A percentile compares a stretch with the other conserved stretches of the same genome.
phyloP scores from a whole-genome alignment of 768 basidiomycete genomes.

The Clitopilus passeckerianus region DNA sequence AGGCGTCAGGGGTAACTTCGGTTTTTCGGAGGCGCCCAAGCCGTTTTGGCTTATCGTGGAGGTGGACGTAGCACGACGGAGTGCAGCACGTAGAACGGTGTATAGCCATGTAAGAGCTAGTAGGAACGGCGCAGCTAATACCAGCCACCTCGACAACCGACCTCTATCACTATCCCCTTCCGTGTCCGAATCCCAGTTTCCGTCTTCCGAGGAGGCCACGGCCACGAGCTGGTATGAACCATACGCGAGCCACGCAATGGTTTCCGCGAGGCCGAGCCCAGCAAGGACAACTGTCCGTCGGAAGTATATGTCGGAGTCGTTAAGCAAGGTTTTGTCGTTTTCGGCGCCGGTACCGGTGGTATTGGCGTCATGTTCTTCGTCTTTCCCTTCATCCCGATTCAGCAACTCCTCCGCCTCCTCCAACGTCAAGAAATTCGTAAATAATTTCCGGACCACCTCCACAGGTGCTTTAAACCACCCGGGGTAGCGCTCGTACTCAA shows the following conservation, averaged over 20 bases:
- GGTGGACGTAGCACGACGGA: constrained; percentile 34
- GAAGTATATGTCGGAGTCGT: constrained; percentile 31
- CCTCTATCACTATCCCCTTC: background rate
- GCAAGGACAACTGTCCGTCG: constrained; percentile 61
- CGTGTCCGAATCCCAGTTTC: background rate
- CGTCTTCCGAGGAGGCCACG: constrained; percentile 10
- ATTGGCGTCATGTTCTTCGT: constrained; percentile 15
- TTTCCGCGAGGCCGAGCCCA: constrained; percentile 49
- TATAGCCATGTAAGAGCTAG: constrained; percentile 63
- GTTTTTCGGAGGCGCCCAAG: background rate
- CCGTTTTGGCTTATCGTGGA: background rate
- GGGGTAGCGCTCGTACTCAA: background rate
- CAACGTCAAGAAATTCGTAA: constrained; percentile 42
- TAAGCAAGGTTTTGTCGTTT: constrained; percentile 14
- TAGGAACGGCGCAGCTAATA: constrained; percentile 35
- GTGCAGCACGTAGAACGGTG: constrained; percentile 49
- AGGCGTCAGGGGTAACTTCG: background rate
- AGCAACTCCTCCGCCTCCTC: constrained; percentile 50
- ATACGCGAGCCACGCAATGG: constrained; percentile 53
- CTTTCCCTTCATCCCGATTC: constrained; percentile 16
- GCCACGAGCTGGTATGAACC: constrained; percentile 51
- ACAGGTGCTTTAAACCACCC: constrained; percentile 13
- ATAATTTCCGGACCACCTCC: constrained; percentile 21
- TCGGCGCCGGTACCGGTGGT: constrained; percentile 9
- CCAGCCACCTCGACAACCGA: constrained; percentile 18